These are phyloP conservation scores for Diophrys sp. DNA, from an alignment of 73 alveolate genomes.

Conservation along the genomic window DNA sequence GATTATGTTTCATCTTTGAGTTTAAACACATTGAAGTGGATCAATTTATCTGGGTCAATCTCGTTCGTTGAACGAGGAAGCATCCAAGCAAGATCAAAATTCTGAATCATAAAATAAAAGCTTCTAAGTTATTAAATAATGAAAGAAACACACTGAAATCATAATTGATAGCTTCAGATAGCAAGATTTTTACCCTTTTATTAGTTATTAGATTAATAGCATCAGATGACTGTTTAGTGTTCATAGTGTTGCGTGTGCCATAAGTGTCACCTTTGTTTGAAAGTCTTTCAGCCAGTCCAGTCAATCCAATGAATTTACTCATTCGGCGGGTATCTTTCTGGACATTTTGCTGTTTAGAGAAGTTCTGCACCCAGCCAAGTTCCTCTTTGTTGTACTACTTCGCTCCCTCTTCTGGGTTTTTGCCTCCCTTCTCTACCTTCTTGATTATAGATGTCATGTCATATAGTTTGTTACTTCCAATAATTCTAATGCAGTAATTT, in stretches of 20 bases:
- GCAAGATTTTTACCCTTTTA: too few species aligned
- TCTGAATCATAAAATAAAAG: too few species aligned
- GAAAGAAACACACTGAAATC: too few species aligned
- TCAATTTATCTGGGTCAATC: background rate
- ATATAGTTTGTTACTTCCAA: background rate
- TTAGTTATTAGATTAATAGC: background rate
- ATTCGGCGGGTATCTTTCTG: background rate
- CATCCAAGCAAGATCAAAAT: too few species aligned
- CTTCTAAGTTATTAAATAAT: too few species aligned
- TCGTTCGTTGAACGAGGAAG: too few species aligned
- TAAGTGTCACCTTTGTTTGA: background rate
- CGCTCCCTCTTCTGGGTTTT: too few species aligned
- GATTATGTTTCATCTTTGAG: conserved; percentile 6
- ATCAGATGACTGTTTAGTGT: background rate
- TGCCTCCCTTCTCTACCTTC: too few species aligned
- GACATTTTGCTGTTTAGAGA: background rate
- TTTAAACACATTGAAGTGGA: conserved; percentile 24
- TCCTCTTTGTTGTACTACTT: background rate
- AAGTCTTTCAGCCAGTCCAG: too few species aligned
- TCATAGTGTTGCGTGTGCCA: background rate
- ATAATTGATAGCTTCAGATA: background rate
- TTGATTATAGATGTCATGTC: too few species aligned
- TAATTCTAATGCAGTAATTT: background rate
- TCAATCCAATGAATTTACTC: background rate
- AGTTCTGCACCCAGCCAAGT: background rate